A percentile compares a stretch with the other conserved stretches of the same genome.
Evolutionary conservation across 2,329 filamentous ascomycete genomes (phyloP).

Genomic region (Gnomoniopsis smithogilvyi): DNA sequence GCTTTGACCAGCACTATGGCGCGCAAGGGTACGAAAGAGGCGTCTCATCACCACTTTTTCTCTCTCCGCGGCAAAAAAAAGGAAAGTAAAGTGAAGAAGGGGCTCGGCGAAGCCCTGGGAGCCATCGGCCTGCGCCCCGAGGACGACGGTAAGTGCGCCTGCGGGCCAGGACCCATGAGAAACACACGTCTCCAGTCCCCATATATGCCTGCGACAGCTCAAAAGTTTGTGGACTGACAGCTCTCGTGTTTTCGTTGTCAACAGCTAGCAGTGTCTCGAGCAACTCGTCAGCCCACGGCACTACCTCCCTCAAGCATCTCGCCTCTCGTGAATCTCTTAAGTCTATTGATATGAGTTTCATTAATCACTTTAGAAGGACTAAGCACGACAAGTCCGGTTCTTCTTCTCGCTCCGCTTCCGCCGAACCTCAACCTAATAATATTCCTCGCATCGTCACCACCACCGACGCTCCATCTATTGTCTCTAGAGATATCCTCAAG

Average conservation of each 20-base stretch:
- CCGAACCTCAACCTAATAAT: slow-evolving; percentile 10
- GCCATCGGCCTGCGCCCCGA: slow-evolving; percentile 15
- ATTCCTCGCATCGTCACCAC: slow-evolving; percentile 18
- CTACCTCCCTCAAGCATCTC: slow-evolving; percentile 12
- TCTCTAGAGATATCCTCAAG: slow-evolving; percentile 11
- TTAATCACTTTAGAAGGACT: slow-evolving; percentile 17
- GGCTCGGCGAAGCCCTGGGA: slow-evolving; percentile 16
- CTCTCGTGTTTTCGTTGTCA: slow-evolving; percentile 7
- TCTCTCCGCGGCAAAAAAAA: slow-evolving; percentile 19
- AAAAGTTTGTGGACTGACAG: slow-evolving; percentile 12
- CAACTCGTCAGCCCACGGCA: slow-evolving; percentile 14
- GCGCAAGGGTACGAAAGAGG: slow-evolving; percentile 15
- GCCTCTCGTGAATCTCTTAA: slow-evolving; percentile 17
- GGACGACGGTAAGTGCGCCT: slow-evolving; percentile 17
- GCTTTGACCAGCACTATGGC: slow-evolving; percentile 16
- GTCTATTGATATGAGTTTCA: slow-evolving; percentile 18
- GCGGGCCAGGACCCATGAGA: slow-evolving; percentile 3
- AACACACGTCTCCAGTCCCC: slow-evolving; percentile 19
- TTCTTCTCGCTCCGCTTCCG: slow-evolving; percentile 14
- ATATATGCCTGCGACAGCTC: slow-evolving; percentile 17
- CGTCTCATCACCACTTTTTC: slow-evolving; percentile 18
- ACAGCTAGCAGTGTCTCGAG: slow-evolving; percentile 17
- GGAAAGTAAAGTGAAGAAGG: slow-evolving; percentile 17
- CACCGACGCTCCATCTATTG: slow-evolving; percentile 17
- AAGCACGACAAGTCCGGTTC: slow-evolving; percentile 13